Evolutionary conservation across 2,329 filamentous ascomycete species (phyloP).

Genomic region (Samsoniella hepiali): DNA sequence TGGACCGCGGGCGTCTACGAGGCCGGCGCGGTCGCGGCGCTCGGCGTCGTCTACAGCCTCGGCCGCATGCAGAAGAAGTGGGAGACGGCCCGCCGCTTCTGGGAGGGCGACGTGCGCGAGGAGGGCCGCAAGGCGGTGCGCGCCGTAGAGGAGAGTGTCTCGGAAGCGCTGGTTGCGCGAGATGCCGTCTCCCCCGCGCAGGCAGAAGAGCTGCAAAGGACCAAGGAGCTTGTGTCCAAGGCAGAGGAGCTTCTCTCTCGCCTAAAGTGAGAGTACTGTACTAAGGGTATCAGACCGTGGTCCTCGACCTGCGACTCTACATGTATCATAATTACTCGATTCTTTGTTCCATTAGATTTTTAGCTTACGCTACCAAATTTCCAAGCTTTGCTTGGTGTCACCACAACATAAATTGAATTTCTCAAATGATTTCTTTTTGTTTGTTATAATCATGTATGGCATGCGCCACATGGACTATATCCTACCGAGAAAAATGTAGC

Average conservation of each 20-base stretch:
- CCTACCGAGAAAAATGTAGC: constrained; percentile 12
- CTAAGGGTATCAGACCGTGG: neutral
- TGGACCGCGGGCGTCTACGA: constrained; percentile 55
- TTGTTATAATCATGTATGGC: constrained; percentile 17
- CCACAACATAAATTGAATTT: neutral
- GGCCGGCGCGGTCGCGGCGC: constrained; percentile 58
- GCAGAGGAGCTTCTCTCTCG: constrained; percentile 48
- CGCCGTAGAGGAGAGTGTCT: constrained; percentile 52
- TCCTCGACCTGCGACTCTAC: neutral
- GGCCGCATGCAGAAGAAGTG: constrained; percentile 59
- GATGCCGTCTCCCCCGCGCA: constrained; percentile 25
- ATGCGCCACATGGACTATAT: constrained; percentile 12
- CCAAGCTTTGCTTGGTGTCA: neutral
- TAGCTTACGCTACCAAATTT: neutral
- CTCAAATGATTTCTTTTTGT: neutral
- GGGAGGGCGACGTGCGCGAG: constrained; percentile 65
- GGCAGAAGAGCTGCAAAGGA: constrained; percentile 36
- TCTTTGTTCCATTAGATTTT: constrained; percentile 5
- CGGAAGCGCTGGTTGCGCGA: constrained; percentile 39
- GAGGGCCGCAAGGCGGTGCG: constrained; percentile 62
- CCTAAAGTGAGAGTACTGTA: constrained; percentile 39
- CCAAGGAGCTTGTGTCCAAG: constrained; percentile 44
- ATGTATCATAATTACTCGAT: constrained; percentile 6
- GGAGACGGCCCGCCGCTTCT: constrained; percentile 58
- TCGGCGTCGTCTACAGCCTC: constrained; percentile 59